Percentiles rank a stretch among this genome's conserved stretches.
Evolutionary conservation across 805 yeast species (phyloP).

Genomic region (Wickerhamiella musiphila): DNA sequence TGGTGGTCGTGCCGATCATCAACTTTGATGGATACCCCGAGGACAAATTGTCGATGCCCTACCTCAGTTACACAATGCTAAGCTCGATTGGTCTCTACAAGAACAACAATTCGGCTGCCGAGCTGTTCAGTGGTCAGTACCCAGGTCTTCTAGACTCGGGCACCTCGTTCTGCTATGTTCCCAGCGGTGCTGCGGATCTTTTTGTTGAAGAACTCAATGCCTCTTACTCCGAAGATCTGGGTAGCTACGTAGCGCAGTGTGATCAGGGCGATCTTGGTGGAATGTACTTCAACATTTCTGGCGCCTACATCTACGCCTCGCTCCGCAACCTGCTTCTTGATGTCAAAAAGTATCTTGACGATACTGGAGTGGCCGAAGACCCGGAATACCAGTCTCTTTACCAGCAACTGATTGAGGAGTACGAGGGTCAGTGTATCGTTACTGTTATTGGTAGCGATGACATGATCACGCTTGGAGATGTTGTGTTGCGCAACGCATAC

Average conservation of each 20-base stretch:
- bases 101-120: constrained; percentile 4
- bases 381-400: constrained; percentile 9
- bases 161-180: constrained; percentile 27
- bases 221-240: constrained; percentile 22
- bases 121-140: constrained; percentile 5
- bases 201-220: constrained; percentile 23
- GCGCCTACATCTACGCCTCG: constrained; percentile 7
- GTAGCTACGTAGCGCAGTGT: constrained; percentile 15
- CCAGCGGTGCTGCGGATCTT: constrained; percentile 20
- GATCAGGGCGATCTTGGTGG: constrained; percentile 2
- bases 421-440: constrained; percentile 16
- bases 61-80: not conserved
- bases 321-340: constrained; percentile 3
- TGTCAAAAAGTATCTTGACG: constrained; percentile 11
- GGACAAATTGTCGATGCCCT: no score
- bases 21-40: no score
- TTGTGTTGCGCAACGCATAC: constrained; percentile 46
- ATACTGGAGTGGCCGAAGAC: constrained; percentile 21
- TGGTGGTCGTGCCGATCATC: constrained; percentile 20
- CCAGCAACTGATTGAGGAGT: no score
- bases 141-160: constrained; percentile 37
- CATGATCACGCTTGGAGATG: constrained; percentile 39
- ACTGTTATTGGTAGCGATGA: constrained; percentile 16
- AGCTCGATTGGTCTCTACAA: constrained; percentile 1
- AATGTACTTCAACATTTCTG: constrained; percentile 8